Conservation (phyloP, 495 filamentous ascomycete species). For the Aspergillus funiculosus region DNA sequence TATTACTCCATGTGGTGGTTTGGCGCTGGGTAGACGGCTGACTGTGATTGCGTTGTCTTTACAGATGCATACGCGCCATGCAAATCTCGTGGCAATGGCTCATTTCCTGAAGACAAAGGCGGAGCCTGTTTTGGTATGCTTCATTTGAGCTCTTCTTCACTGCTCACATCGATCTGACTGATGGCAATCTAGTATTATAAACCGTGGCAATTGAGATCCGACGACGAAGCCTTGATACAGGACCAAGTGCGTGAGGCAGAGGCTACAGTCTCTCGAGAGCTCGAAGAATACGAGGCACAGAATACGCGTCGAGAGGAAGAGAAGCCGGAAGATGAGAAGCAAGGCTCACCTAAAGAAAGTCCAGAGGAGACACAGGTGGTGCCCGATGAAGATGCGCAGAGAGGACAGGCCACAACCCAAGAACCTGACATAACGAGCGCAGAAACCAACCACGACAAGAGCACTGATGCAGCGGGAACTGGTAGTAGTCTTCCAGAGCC, state of each 20-base stretch:
- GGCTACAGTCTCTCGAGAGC: conserved; percentile 45
- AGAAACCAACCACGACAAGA: conserved; percentile 22
- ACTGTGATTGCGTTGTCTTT: not conserved
- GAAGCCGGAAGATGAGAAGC: conserved; percentile 10
- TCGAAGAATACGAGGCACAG: conserved; percentile 43
- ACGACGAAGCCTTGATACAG: conserved; percentile 56
- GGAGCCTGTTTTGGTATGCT: conserved; percentile 71
- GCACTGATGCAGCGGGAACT: conserved; percentile 16
- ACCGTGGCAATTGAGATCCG: conserved; percentile 68
- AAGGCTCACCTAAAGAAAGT: conserved; percentile 8
- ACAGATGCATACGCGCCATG: conserved; percentile 77
- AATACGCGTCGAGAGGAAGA: conserved; percentile 22
- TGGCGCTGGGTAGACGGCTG: not conserved
- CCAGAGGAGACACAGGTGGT: conserved; percentile 18
- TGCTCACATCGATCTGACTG: conserved; percentile 16
- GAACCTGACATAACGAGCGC: conserved; percentile 26
- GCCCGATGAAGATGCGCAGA: conserved; percentile 17
- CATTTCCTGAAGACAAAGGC: conserved; percentile 67
- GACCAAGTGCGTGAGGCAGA: conserved; percentile 55
- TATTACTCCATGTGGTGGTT: not conserved
- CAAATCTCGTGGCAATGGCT: conserved; percentile 64
- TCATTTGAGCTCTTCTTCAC: not conserved
- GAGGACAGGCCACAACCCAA: conserved; percentile 15
- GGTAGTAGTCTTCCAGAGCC: conserved; percentile 18
- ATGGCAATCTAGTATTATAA: conserved; percentile 65